Conservation (phyloP, 23 red algal species). For the Gracilaria caudata region DNA sequence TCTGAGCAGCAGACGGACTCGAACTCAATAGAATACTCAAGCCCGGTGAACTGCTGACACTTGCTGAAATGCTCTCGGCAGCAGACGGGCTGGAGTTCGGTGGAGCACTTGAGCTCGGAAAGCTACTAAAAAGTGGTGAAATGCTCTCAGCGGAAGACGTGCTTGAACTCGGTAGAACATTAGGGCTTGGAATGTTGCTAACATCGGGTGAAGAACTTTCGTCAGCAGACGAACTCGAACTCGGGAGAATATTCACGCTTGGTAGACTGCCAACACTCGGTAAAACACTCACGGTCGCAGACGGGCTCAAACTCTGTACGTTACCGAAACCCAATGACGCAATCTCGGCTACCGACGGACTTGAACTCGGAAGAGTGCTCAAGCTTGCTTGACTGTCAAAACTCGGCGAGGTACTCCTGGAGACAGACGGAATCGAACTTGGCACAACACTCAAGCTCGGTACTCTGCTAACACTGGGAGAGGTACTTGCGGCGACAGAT, state of each 20-base stretch:
- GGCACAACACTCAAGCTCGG: background rate
- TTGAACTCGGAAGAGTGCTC: background rate
- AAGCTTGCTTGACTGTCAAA: background rate
- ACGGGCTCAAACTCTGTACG: background rate
- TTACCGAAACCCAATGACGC: background rate
- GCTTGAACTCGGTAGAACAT: background rate
- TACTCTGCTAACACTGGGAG: background rate
- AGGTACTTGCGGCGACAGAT: background rate
- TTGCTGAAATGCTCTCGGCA: background rate
- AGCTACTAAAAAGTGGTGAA: background rate
- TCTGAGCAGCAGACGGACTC: background rate
- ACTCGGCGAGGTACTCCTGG: background rate
- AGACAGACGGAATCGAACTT: background rate
- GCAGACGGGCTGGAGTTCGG: background rate
- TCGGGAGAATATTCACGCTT: background rate
- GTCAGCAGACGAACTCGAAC: background rate
- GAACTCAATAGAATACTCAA: background rate
- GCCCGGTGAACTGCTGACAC: background rate
- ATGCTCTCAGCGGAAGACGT: background rate
- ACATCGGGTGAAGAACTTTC: background rate
- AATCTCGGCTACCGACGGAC: background rate
- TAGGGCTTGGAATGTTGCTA: background rate
- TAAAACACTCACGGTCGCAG: background rate
- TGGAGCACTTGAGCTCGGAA: background rate
- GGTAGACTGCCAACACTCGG: background rate